A percentile compares a stretch with the other conserved stretches of the same genome.
Evolutionary conservation across 345 rosid species (phyloP).

Genomic region (Heritiera littoralis): DNA sequence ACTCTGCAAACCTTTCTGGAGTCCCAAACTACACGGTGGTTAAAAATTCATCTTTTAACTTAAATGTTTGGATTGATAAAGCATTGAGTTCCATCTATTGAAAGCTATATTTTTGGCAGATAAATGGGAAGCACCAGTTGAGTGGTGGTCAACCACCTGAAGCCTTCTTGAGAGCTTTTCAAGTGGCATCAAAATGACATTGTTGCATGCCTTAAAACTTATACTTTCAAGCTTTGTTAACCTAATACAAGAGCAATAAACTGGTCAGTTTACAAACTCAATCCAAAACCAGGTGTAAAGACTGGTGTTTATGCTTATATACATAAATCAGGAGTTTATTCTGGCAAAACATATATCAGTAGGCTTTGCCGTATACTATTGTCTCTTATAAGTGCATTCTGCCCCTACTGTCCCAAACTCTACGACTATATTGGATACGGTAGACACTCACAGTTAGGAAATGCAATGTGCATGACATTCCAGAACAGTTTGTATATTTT

Average conservation of each 20-base stretch:
- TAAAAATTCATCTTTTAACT: neutral
- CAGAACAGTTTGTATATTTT: neutral
- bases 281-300: no score
- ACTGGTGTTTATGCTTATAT: neutral
- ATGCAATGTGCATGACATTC: neutral
- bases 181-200: constrained; percentile 43
- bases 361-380: neutral
- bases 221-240: neutral
- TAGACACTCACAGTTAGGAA: neutral
- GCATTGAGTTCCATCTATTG: neutral
- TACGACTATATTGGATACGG: neutral
- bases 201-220: neutral
- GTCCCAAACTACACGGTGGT: constrained; percentile 83
- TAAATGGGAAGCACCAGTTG: constrained; percentile 70
- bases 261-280: neutral
- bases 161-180: constrained; percentile 64
- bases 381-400: neutral
- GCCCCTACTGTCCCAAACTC: neutral
- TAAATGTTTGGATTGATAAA: neutral
- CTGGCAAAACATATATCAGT: neutral
- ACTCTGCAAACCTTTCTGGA: constrained; percentile 60
- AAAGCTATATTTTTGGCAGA: constrained; percentile 44
- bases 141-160: constrained; percentile 86
- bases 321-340: neutral
- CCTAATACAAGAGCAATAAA: neutral